phyloP scores from a whole-genome alignment of 2,329 filamentous ascomycete genomes.

The Rhexocercosporidium sp. region DNA sequence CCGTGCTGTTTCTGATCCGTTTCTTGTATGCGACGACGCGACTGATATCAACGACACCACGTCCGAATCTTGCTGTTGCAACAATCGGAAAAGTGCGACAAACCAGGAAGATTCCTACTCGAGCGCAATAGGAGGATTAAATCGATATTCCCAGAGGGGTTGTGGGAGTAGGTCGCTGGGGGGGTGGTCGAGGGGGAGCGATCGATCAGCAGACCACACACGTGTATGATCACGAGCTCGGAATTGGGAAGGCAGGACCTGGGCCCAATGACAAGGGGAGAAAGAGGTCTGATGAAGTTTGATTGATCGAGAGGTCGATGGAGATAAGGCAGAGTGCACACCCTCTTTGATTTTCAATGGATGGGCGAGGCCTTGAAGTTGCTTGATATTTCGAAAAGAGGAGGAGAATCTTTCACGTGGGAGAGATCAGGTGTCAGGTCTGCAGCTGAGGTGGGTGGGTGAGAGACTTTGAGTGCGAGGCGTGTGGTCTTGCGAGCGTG shows the following conservation, averaged over 20 bases:
- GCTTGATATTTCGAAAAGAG: conserved; percentile 20
- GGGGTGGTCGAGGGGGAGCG: conserved; percentile 10
- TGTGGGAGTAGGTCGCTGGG: conserved; percentile 2
- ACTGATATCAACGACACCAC: conserved; percentile 26
- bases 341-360: conserved; percentile 24
- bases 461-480: conserved; percentile 11
- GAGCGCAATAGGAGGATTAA: conserved; percentile 13
- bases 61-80: conserved; percentile 14
- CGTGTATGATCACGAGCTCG: conserved; percentile 34
- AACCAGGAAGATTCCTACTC: conserved; percentile 14
- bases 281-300: conserved; percentile 14
- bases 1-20: neutral
- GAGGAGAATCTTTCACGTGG: conserved; percentile 23
- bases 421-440: conserved; percentile 12
- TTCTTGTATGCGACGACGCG: conserved; percentile 28
- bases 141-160: conserved; percentile 12
- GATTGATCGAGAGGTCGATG: conserved; percentile 8
- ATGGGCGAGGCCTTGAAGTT: neutral
- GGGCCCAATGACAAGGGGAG: conserved; percentile 17
- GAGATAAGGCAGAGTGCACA: conserved; percentile 27
- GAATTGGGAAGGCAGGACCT: conserved; percentile 16
- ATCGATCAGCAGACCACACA: conserved; percentile 32
- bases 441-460: no score
- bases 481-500: neutral
- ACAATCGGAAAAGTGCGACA: conserved; percentile 10